A percentile compares a stretch with the other conserved stretches of the same genome.
These are phyloP conservation scores for Microascus cirrosus DNA, from an alignment of 2,329 filamentous ascomycete genomes.

Conservation along the genomic window DNA sequence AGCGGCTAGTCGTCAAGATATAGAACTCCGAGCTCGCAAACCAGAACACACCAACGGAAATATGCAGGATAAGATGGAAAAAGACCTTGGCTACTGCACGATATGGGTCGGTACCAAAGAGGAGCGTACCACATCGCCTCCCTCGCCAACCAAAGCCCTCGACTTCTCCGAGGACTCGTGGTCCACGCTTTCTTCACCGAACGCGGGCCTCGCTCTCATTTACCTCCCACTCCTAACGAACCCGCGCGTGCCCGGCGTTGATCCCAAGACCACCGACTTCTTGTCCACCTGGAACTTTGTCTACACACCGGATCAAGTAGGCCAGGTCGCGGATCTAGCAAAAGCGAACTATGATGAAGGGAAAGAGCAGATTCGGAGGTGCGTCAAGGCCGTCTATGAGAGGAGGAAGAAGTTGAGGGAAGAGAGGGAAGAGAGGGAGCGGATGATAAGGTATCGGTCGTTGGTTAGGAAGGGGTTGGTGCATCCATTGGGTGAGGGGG, in stretches of 20 bases:
- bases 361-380: constrained; percentile 62
- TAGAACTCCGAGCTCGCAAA: constrained; percentile 42
- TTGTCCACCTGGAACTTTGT: constrained; percentile 98
- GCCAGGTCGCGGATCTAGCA: constrained; percentile 71
- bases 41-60: constrained; percentile 14
- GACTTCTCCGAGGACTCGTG: constrained; percentile 51
- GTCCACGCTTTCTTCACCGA: constrained; percentile 42
- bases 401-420: constrained; percentile 65
- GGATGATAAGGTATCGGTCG: constrained; percentile 28
- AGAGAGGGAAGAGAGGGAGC: constrained; percentile 31
- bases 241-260: constrained; percentile 65
- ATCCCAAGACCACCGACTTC: constrained; percentile 73
- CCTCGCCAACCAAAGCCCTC: constrained; percentile 38
- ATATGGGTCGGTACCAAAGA: constrained; percentile 85
- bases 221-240: constrained; percentile 89
- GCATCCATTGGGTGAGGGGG: constrained; percentile 43
- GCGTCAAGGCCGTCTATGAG: constrained; percentile 84
- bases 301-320: constrained; percentile 83
- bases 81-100: constrained; percentile 81
- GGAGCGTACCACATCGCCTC: constrained; percentile 51
- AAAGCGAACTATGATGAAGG: constrained; percentile 81
- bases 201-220: constrained; percentile 78
- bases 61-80: constrained; percentile 19
- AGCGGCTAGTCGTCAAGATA: constrained; percentile 42
- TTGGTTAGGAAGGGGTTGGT: constrained; percentile 39